Conservation (phyloP, 2,329 filamentous ascomycete genomes). For the Stemphylium beticola region DNA sequence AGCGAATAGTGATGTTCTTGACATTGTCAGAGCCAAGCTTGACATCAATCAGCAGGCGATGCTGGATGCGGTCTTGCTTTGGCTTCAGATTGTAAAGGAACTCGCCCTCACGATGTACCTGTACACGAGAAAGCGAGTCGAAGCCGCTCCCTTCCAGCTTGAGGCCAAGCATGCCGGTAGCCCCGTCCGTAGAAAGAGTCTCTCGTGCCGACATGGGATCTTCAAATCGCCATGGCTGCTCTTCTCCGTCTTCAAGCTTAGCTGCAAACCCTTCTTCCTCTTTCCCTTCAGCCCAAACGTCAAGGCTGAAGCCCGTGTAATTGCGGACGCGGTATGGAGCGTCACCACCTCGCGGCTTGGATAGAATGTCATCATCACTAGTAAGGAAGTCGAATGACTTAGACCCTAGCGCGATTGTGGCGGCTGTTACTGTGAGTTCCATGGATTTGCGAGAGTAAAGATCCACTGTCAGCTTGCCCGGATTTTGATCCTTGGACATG, state of each 20-base stretch:
- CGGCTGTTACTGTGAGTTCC: slow-evolving; percentile 90
- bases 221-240: slow-evolving; percentile 95
- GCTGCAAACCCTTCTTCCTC: slow-evolving; percentile 74
- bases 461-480: slow-evolving; percentile 80
- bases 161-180: slow-evolving; percentile 78
- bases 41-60: slow-evolving; percentile 90
- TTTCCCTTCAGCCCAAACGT: slow-evolving; percentile 75
- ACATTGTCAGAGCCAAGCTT: slow-evolving; percentile 92
- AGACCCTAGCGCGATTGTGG: slow-evolving; percentile 88
- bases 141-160: slow-evolving; percentile 93
- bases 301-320: slow-evolving; percentile 90
- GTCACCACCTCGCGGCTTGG: slow-evolving; percentile 89
- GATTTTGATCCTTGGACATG: slow-evolving; percentile 76
- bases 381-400: slow-evolving; percentile 92
- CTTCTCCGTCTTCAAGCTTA: slow-evolving; percentile 84
- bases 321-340: slow-evolving; percentile 94
- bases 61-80: slow-evolving; percentile 81
- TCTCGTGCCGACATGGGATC: slow-evolving; percentile 97
- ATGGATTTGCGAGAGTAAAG: slow-evolving; percentile 87
- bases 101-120: slow-evolving; percentile 93
- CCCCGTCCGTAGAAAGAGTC: slow-evolving; percentile 83
- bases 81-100: slow-evolving; percentile 87
- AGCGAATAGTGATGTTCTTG: slow-evolving; percentile 96
- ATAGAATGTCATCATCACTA: slow-evolving; percentile 86
- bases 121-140: slow-evolving; percentile 84